Evolutionary conservation across 169 alveolate species (phyloP).

Genomic region (Babesia ovata): DNA sequence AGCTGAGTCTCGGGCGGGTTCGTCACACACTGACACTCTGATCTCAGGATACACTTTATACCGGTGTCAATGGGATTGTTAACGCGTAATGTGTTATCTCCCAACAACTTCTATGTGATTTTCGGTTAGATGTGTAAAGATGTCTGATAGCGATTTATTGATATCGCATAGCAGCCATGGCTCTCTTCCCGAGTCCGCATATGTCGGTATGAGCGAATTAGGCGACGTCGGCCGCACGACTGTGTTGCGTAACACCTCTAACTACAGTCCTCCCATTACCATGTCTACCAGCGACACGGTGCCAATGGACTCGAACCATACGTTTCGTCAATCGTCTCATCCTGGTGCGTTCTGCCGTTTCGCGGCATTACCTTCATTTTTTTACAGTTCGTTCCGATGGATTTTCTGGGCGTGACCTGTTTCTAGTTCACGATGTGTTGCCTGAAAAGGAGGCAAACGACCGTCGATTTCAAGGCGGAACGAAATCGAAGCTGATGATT

Average conservation of each 20-base stretch:
- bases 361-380: background rate
- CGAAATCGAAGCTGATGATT: constrained; percentile 55
- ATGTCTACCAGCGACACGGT: constrained; percentile 15
- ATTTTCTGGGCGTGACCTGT: constrained; percentile 9
- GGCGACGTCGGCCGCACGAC: background rate
- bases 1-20: constrained; percentile 21
- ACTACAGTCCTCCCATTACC: background rate
- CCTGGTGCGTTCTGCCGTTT: constrained; percentile 8
- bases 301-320: background rate
- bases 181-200: constrained; percentile 25
- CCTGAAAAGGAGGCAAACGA: constrained; percentile 55
- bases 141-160: constrained; percentile 45
- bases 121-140: constrained; percentile 21
- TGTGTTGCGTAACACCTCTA: constrained; percentile 6
- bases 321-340: constrained; percentile 23
- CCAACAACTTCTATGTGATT: too few relatives aligned
- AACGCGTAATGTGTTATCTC: too few relatives aligned
- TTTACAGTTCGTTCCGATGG: constrained; percentile 10
- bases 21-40: constrained; percentile 8
- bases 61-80: background rate
- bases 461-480: constrained; percentile 49
- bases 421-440: constrained; percentile 24
- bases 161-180: constrained; percentile 45
- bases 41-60: background rate
- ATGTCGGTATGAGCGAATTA: constrained; percentile 4